phyloP scores from a whole-genome alignment of 441 rosid genomes.

The Gossypium schwendimanii region DNA sequence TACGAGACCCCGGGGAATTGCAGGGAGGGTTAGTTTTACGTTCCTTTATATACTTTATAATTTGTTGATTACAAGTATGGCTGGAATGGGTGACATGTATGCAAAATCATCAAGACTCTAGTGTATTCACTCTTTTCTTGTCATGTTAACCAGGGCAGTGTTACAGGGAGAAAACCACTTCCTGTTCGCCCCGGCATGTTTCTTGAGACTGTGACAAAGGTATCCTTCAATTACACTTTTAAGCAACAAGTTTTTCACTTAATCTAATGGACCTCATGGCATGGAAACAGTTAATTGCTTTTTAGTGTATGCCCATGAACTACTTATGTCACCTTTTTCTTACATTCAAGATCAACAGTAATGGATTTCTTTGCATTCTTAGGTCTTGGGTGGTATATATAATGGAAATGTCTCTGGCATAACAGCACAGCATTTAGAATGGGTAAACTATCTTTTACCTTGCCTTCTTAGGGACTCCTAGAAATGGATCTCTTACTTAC shows the following conservation, averaged over 20 bases:
- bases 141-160: constrained; percentile 49
- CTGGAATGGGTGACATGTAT: neutral
- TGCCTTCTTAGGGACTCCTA: neutral
- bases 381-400: constrained; percentile 89
- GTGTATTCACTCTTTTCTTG: constrained; percentile 24
- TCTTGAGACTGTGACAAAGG: constrained; percentile 93
- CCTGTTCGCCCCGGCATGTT: constrained; percentile 97
- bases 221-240: constrained; percentile 16
- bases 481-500: neutral
- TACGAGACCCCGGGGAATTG: constrained; percentile 38
- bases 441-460: constrained; percentile 43
- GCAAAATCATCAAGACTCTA: neutral
- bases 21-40: constrained; percentile 56
- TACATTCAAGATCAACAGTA: constrained; percentile 8
- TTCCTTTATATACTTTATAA: neutral
- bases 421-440: constrained; percentile 92
- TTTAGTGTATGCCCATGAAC: neutral
- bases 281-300: neutral
- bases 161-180: constrained; percentile 68
- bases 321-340: neutral
- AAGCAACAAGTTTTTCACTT: neutral
- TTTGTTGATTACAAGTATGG: neutral
- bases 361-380: constrained; percentile 23
- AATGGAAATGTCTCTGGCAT: constrained; percentile 68
- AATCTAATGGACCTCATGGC: neutral